Percentiles rank a stretch among this genome's conserved stretches.
These are phyloP conservation scores for Arthrobotrys musiformis DNA, from an alignment of 2,329 filamentous ascomycete genomes.

Conservation along the genomic window DNA sequence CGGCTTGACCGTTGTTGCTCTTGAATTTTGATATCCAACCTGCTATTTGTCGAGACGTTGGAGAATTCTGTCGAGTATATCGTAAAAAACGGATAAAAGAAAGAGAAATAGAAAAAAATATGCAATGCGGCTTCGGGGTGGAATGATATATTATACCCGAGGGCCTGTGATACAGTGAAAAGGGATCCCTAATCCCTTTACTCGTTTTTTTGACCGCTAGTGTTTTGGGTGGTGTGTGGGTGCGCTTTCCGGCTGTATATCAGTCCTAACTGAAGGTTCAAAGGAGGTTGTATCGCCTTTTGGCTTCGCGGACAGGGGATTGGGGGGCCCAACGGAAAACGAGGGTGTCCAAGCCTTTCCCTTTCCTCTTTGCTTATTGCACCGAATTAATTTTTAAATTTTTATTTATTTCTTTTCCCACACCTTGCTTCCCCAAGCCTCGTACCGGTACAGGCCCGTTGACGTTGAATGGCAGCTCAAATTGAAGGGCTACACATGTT, in stretches of 20 bases:
- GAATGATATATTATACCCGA: constrained; percentile 55
- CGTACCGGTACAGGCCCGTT: constrained; percentile 29
- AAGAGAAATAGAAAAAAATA: constrained; percentile 14
- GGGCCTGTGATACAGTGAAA: constrained; percentile 51
- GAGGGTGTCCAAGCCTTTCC: constrained; percentile 47
- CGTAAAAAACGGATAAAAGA: constrained; percentile 19
- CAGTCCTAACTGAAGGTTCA: constrained; percentile 46
- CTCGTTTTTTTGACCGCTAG: constrained; percentile 43
- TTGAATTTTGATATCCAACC: constrained; percentile 35
- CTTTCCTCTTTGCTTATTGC: constrained; percentile 44
- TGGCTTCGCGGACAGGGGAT: constrained; percentile 43
- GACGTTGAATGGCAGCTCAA: constrained; percentile 37
- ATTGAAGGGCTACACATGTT: constrained; percentile 55
- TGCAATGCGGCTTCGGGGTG: constrained; percentile 44
- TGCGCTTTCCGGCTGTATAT: constrained; percentile 54
- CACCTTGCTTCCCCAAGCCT: constrained; percentile 40
- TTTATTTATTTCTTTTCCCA: constrained; percentile 27
- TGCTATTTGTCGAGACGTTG: constrained; percentile 7
- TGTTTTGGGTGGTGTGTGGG: constrained; percentile 50
- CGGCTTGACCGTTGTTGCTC: constrained; percentile 42
- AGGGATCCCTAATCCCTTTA: constrained; percentile 37
- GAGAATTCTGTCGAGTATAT: constrained; percentile 18
- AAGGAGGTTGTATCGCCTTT: constrained; percentile 52
- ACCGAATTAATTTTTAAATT: constrained; percentile 26
- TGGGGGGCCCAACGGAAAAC: constrained; percentile 49